These are phyloP conservation scores for Populus tremula DNA, from an alignment of 345 rosid genomes.

Conservation along the genomic window DNA sequence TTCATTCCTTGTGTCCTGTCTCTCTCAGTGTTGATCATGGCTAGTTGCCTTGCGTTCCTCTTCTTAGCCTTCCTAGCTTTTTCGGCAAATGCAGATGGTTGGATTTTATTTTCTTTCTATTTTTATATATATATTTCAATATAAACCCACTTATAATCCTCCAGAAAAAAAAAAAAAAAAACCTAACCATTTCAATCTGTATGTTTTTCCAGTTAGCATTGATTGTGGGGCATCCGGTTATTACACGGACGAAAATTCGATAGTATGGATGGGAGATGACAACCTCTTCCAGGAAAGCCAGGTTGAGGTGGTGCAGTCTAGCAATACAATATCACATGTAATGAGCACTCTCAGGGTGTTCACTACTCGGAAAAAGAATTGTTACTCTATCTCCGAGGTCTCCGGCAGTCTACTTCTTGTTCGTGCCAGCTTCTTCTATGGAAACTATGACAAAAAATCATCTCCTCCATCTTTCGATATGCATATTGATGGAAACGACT, in stretches of 20 bases:
- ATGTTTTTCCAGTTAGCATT: slow-evolving; percentile 6
- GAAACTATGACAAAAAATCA: slow-evolving; percentile 22
- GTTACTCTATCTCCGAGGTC: slow-evolving; percentile 2
- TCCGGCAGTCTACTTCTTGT: slow-evolving; percentile 11
- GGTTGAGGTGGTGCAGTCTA: background rate
- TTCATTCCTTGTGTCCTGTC: background rate
- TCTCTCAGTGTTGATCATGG: slow-evolving; percentile 6
- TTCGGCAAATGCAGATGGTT: slow-evolving; percentile 24
- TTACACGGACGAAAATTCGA: slow-evolving; percentile 5
- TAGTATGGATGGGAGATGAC: slow-evolving; percentile 25
- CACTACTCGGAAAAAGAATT: slow-evolving; percentile 27
- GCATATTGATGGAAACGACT: slow-evolving; percentile 23
- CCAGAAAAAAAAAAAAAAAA: too few relatives aligned
- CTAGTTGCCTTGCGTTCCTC: slow-evolving; percentile 12
- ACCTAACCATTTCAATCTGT: background rate
- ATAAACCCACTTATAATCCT: background rate
- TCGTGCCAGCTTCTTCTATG: slow-evolving; percentile 28
- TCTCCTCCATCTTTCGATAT: slow-evolving; percentile 31
- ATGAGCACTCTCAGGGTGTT: slow-evolving; percentile 27
- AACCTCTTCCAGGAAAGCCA: slow-evolving; percentile 3
- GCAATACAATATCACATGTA: background rate
- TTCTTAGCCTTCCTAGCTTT: slow-evolving; percentile 17
- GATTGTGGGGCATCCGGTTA: slow-evolving; percentile 11
- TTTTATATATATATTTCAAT: too few relatives aligned
- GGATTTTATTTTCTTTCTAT: background rate